phyloP scores from a whole-genome alignment of 2,329 filamentous ascomycete genomes.

The Ceratocystis ficicola region DNA sequence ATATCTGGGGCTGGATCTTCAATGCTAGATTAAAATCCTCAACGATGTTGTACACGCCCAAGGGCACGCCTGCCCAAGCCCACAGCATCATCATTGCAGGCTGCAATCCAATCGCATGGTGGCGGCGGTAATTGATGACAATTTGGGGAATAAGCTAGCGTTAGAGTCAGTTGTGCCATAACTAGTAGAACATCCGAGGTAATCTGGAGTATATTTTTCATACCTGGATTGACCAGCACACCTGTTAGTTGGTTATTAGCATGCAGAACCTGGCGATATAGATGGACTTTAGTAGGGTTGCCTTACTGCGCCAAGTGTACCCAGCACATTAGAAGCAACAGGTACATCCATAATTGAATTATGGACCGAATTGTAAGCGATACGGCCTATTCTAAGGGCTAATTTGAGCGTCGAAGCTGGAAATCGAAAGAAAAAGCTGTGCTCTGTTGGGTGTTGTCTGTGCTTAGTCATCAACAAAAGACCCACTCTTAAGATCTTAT shows the following conservation, averaged over 20 bases:
- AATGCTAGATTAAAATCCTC: constrained; percentile 34
- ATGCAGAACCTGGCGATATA: background rate
- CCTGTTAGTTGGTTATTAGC: constrained; percentile 23
- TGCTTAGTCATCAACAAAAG: too few relatives aligned
- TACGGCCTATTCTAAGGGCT: too few relatives aligned
- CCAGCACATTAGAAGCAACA: constrained; percentile 45
- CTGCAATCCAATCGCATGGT: constrained; percentile 53
- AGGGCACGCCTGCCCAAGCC: constrained; percentile 53
- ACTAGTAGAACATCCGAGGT: background rate
- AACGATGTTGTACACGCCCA: constrained; percentile 42
- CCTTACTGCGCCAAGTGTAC: constrained; percentile 45
- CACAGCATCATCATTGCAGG: constrained; percentile 62
- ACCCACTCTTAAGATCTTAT: too few relatives aligned
- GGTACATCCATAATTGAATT: constrained; percentile 39
- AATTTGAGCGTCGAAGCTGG: too few relatives aligned
- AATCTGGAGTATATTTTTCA: background rate
- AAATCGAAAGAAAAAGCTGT: too few relatives aligned
- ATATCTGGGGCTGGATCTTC: constrained; percentile 34
- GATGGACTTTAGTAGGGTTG: background rate
- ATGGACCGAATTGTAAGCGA: background rate
- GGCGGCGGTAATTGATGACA: constrained; percentile 52
- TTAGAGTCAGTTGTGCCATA: background rate
- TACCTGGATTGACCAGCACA: constrained; percentile 56
- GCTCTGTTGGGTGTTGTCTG: too few relatives aligned
- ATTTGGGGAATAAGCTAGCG: constrained; percentile 55